Evolutionary conservation across 495 filamentous ascomycete genomes (phyloP), one percentile per base, ranked within the genome.

Genomic region (Aspergillus diversus): DNA sequence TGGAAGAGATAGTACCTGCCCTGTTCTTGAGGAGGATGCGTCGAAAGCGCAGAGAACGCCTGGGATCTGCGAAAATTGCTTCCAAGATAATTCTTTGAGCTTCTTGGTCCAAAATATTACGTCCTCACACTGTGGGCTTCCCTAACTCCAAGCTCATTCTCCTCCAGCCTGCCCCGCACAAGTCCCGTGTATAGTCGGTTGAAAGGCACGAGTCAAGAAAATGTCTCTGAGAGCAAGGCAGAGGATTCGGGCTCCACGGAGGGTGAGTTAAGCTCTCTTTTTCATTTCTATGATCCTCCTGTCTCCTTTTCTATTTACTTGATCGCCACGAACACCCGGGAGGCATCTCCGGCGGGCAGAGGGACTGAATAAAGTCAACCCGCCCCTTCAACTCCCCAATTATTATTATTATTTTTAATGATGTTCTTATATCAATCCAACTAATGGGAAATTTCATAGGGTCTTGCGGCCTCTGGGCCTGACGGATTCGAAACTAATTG

Each of bases 401-500:
- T 27, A 27, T 27, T 27, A 27, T 27, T 27, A 27, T 27, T 27
- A 27, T 27, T 27, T 27, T 27, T 27, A 27, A 27, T 43, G 11
- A 43, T 43, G 11, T 15, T 43, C 4, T 43, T 13, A 12, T 43
- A 7, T 43, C 8, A 15, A 12, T 43, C 8, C 39, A 17, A 27
- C 54, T 65, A 75, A 60, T 75, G 62, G 33, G 46, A 17, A 43
- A 32, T 21, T 35, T 35, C 33, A 33, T 63, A 90, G 89, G 84
- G 87, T 42, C 69, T 87, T 37, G 72, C 71, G 27, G 73, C 77
- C 50, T 82, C 71, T 35, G 83, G 86, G 60, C 76, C 78, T 13
- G 81, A 90, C 37, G 90, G 93, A 64, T 95, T 96, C 72, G 89
- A 95, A n/a, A 79, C 80, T 0, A 89, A 87, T 55, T 99, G 96